These are phyloP conservation scores for Oldenlandia corymbosa DNA, from an alignment of 257 asterid genomes.

Conservation along the genomic window DNA sequence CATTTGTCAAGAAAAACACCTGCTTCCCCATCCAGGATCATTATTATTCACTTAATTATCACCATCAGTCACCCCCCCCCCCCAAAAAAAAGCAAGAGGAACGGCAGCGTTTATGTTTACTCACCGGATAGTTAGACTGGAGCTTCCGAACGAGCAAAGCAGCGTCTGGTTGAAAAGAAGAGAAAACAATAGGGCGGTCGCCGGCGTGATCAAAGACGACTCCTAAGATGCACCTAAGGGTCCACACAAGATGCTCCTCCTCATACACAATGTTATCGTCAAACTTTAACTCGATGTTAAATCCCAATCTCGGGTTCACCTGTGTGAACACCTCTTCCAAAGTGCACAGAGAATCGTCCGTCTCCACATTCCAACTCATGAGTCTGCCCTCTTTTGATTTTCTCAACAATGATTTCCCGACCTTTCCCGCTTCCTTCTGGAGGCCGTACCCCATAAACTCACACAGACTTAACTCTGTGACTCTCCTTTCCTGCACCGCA, in stretches of 20 bases:
- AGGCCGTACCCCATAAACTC: constrained; percentile 82
- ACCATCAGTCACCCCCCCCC: too few relatives aligned
- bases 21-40: too few relatives aligned
- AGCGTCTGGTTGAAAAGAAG: constrained; percentile 91
- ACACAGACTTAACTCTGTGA: constrained; percentile 58
- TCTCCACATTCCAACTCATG: constrained; percentile 61
- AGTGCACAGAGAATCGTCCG: constrained; percentile 72
- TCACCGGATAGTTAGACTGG: constrained; percentile 65
- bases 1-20: constrained; percentile 90
- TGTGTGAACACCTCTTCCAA: constrained; percentile 68
- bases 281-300: constrained; percentile 84
- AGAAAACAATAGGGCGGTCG: constrained; percentile 65
- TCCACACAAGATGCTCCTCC: constrained; percentile 40
- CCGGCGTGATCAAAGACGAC: constrained; percentile 59
- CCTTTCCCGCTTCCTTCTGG: constrained; percentile 41
- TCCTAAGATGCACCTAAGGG: constrained; percentile 40
- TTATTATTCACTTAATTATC: too few relatives aligned
- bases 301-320: constrained; percentile 67
- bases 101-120: too few relatives aligned
- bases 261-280: constrained; percentile 61
- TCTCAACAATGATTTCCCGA: constrained; percentile 60
- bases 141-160: constrained; percentile 54
- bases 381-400: constrained; percentile 79
- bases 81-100: too few relatives aligned
- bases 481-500: constrained; percentile 55